These are phyloP conservation scores for Clonostachys rosea DNA, from an alignment of 2,329 filamentous ascomycete genomes.

Conservation along the genomic window DNA sequence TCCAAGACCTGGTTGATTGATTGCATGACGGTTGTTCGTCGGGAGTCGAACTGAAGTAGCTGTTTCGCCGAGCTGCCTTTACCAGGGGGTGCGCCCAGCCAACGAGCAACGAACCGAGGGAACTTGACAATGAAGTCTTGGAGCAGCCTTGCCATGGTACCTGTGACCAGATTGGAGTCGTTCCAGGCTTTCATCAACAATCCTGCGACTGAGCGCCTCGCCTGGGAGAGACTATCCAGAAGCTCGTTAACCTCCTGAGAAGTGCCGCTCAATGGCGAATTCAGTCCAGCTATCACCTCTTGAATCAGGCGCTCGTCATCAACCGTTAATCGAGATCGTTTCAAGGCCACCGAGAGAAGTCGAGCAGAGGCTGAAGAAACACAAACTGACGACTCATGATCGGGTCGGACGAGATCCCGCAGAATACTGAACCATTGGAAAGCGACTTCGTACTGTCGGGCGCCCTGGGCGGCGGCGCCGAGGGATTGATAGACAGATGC, in stretches of 20 bases:
- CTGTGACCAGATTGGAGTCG: neutral
- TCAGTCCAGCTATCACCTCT: slow-evolving; percentile 48
- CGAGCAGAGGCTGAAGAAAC: slow-evolving; percentile 50
- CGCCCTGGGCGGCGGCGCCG: slow-evolving; percentile 40
- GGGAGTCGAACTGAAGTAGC: slow-evolving; percentile 56
- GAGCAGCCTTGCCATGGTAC: slow-evolving; percentile 26
- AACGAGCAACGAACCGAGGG: slow-evolving; percentile 55
- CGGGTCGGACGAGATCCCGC: slow-evolving; percentile 25
- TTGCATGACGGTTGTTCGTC: slow-evolving; percentile 46
- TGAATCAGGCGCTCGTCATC: slow-evolving; percentile 35
- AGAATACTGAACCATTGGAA: slow-evolving; percentile 49
- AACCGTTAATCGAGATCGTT: slow-evolving; percentile 26
- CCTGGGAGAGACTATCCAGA: slow-evolving; percentile 48
- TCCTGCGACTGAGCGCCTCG: slow-evolving; percentile 49
- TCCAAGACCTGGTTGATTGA: slow-evolving; percentile 55
- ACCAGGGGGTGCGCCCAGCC: slow-evolving; percentile 54
- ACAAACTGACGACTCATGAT: slow-evolving; percentile 40
- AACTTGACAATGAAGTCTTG: slow-evolving; percentile 53
- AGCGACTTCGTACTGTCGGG: slow-evolving; percentile 42
- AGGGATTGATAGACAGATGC: slow-evolving; percentile 47
- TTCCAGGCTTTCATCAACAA: slow-evolving; percentile 29
- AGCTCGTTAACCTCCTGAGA: slow-evolving; percentile 56
- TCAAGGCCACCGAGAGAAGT: slow-evolving; percentile 49
- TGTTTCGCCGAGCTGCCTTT: slow-evolving; percentile 50
- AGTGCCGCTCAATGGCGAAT: slow-evolving; percentile 55